A percentile compares a stretch with the other conserved stretches of the same genome.
phyloP scores from a whole-genome alignment of 768 basidiomycete genomes.

The Lactarius vividus region DNA sequence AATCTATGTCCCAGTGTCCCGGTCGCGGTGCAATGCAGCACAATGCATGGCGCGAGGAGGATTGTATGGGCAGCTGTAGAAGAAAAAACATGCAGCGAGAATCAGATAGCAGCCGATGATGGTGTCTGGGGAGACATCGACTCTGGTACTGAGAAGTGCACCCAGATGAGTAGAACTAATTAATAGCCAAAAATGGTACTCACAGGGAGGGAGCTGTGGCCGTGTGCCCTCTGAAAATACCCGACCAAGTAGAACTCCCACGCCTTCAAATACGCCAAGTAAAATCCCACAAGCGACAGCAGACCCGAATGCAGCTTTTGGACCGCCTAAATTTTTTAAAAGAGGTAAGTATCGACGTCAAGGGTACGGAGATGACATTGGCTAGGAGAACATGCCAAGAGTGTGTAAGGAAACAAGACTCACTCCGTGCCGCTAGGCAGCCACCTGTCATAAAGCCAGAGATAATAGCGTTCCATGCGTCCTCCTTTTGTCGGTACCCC shows the following conservation, averaged over 20 bases:
- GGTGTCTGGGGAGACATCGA: constrained; percentile 24
- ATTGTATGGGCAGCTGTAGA: not conserved
- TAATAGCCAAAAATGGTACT: constrained; percentile 34
- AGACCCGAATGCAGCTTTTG: constrained; percentile 85
- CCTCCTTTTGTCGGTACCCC: constrained; percentile 94
- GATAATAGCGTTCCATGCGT: constrained; percentile 98
- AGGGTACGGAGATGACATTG: not conserved
- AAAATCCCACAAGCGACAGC: constrained; percentile 95
- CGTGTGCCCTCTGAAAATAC: constrained; percentile 82
- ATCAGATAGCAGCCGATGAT: constrained; percentile 20
- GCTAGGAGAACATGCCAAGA: not conserved
- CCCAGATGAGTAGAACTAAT: not conserved
- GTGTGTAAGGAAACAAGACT: constrained; percentile 37
- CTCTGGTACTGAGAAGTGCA: constrained; percentile 19
- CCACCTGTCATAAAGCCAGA: constrained; percentile 99
- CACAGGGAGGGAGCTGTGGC: constrained; percentile 77
- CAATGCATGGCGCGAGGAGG: not conserved
- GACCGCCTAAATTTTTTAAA: constrained; percentile 63
- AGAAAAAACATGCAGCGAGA: not conserved
- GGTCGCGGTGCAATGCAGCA: not conserved
- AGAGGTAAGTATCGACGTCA: constrained; percentile 1
- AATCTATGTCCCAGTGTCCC: constrained; percentile 2
- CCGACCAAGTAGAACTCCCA: constrained; percentile 87
- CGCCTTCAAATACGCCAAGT: constrained; percentile 91
- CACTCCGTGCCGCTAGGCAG: constrained; percentile 89